Evolutionary conservation across 1,284 basidiomycete genomes (phyloP).

Genomic region (Hortiboletus rubellus): DNA sequence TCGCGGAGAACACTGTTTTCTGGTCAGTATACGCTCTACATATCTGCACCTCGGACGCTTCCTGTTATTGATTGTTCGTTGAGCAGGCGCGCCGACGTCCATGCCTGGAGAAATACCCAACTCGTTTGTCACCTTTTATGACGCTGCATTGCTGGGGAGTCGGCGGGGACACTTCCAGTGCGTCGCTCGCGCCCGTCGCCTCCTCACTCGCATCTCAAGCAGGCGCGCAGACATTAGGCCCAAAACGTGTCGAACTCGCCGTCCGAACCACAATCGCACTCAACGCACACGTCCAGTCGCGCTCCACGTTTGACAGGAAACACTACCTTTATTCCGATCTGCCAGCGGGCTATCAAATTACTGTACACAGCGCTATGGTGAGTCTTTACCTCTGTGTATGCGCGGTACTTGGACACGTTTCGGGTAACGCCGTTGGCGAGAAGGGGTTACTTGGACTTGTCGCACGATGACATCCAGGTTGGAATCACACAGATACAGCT

Average conservation of each 20-base stretch:
- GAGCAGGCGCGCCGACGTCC: slow-evolving; percentile 51
- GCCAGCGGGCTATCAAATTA: slow-evolving; percentile 40
- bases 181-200: slow-evolving; percentile 26
- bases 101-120: slow-evolving; percentile 61
- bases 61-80: background rate
- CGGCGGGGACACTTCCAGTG: slow-evolving; percentile 85
- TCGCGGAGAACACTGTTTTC: slow-evolving; percentile 91
- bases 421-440: slow-evolving; percentile 43
- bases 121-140: slow-evolving; percentile 77
- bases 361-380: too few relatives aligned
- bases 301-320: slow-evolving; percentile 93
- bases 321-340: slow-evolving; percentile 99
- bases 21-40: slow-evolving; percentile 45
- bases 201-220: background rate
- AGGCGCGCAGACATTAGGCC: slow-evolving; percentile 69
- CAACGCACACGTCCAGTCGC: slow-evolving; percentile 64
- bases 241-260: slow-evolving; percentile 79
- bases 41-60: background rate
- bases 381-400: too few relatives aligned
- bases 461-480: slow-evolving; percentile 51
- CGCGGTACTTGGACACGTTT: too few relatives aligned
- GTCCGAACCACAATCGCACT: slow-evolving; percentile 84
- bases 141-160: slow-evolving; percentile 73
- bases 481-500: slow-evolving; percentile 94
- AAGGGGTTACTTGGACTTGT: slow-evolving; percentile 62